These are phyloP conservation scores for Malassezia nana DNA, from an alignment of 1,284 basidiomycete genomes.

Conservation along the genomic window DNA sequence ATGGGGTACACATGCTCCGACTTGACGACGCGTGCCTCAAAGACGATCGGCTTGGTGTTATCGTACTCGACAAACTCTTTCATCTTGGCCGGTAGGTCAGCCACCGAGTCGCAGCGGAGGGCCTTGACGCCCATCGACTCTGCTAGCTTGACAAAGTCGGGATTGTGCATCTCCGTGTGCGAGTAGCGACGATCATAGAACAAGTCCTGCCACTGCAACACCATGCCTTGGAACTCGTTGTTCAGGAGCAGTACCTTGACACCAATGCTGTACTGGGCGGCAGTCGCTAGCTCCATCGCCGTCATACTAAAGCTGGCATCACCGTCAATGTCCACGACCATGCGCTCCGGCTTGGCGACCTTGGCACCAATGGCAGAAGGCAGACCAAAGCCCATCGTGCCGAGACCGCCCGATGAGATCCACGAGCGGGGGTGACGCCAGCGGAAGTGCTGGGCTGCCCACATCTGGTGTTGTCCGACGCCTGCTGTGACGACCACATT, in stretches of 20 bases:
- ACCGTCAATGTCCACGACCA: constrained; percentile 89
- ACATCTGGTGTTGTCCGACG: constrained; percentile 99
- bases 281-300: constrained; percentile 94
- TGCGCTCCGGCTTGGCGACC: constrained; percentile 85
- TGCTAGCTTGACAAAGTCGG: constrained; percentile 81
- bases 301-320: constrained; percentile 96
- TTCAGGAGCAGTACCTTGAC: constrained; percentile 62
- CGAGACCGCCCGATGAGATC: constrained; percentile 93
- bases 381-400: constrained; percentile 88
- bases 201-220: constrained; percentile 93
- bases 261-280: constrained; percentile 79
- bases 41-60: constrained; percentile 68
- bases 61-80: constrained; percentile 97
- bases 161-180: constrained; percentile 86
- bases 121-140: constrained; percentile 84
- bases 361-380: constrained; percentile 92
- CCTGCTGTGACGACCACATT: constrained; percentile 82
- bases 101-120: constrained; percentile 62
- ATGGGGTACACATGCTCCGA: constrained; percentile 92
- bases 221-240: constrained; percentile 64
- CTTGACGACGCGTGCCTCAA: constrained; percentile 78
- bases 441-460: constrained; percentile 88
- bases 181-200: constrained; percentile 92
- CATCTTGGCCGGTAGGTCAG: constrained; percentile 85
- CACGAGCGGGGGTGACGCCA: constrained; percentile 79